phyloP scores from a whole-genome alignment of 1,284 basidiomycete species.

The Sporisorium reilianum region DNA sequence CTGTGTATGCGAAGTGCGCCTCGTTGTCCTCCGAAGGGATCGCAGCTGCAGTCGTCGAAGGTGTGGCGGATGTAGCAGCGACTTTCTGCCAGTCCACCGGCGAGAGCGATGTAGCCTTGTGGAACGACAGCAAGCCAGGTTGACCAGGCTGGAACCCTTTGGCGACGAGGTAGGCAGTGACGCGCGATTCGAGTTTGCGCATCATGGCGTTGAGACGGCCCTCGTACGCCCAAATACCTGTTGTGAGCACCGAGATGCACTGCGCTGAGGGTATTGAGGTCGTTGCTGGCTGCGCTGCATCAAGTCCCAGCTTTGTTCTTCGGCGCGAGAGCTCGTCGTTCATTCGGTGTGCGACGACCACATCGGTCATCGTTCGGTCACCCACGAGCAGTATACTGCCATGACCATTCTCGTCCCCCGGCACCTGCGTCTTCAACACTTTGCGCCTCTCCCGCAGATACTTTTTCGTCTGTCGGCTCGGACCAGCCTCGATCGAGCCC shows the following conservation, averaged over 20 bases:
- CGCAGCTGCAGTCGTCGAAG: background rate
- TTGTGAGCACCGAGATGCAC: slow-evolving; percentile 68
- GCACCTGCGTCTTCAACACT: slow-evolving; percentile 71
- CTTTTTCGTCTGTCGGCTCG: slow-evolving; percentile 23
- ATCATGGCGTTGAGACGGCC: slow-evolving; percentile 64
- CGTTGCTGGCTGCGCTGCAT: slow-evolving; percentile 4
- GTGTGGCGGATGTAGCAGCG: background rate
- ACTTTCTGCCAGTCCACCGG: slow-evolving; percentile 33
- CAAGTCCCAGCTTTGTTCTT: slow-evolving; percentile 49
- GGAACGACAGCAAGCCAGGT: slow-evolving; percentile 25
- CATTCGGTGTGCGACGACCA: slow-evolving; percentile 83
- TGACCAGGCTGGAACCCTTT: slow-evolving; percentile 47
- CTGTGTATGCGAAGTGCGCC: slow-evolving; percentile 23
- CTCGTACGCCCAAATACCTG: slow-evolving; percentile 65
- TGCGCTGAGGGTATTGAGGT: slow-evolving; percentile 19
- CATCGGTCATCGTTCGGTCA: slow-evolving; percentile 90
- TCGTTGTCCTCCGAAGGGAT: background rate
- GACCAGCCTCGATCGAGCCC: slow-evolving; percentile 33
- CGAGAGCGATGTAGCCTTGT: slow-evolving; percentile 1
- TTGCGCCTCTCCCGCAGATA: slow-evolving; percentile 33
- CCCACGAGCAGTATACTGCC: slow-evolving; percentile 80
- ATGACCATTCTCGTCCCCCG: slow-evolving; percentile 73
- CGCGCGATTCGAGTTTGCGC: slow-evolving; percentile 57
- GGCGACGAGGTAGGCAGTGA: slow-evolving; percentile 38
- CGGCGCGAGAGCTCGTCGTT: slow-evolving; percentile 50